phyloP scores from a whole-genome alignment of 345 rosid species.

The Gossypium raimondii region DNA sequence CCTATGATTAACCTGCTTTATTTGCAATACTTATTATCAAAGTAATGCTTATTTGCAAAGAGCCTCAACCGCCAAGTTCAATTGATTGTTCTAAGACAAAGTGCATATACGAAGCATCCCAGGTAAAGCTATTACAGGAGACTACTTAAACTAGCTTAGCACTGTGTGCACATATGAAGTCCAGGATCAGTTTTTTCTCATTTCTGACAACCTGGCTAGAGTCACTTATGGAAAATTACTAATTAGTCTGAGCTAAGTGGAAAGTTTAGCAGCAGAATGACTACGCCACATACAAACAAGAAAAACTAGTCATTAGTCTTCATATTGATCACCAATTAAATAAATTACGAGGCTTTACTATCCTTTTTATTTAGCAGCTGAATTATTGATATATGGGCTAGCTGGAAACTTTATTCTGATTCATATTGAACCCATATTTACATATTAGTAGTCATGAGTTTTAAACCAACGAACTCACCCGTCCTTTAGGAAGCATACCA shows the following conservation, averaged over 20 bases:
- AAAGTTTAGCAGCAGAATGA: neutral
- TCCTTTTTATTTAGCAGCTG: neutral
- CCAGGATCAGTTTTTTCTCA: neutral
- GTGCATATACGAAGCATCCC: neutral
- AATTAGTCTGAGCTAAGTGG: neutral
- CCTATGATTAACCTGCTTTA: neutral
- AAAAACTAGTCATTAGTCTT: neutral
- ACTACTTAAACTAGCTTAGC: neutral
- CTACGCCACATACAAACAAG: neutral
- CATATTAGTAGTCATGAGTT: neutral
- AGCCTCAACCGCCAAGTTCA: neutral
- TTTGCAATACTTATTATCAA: neutral
- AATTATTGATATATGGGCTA: neutral
- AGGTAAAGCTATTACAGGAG: neutral
- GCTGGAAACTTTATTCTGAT: neutral
- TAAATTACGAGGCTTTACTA: neutral
- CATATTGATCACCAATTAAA: neutral
- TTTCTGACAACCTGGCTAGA: neutral
- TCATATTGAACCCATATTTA: neutral
- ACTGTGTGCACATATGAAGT: neutral
- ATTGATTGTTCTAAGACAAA: neutral
- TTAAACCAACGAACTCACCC: constrained; percentile 48
- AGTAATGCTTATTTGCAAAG: constrained; percentile 2
- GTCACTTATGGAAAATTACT: neutral
- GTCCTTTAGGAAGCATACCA: constrained; percentile 98